Evolutionary conservation across 768 basidiomycete species (phyloP), one percentile per base, ranked within the genome.

Genomic region (Heimioporus sp.): DNA sequence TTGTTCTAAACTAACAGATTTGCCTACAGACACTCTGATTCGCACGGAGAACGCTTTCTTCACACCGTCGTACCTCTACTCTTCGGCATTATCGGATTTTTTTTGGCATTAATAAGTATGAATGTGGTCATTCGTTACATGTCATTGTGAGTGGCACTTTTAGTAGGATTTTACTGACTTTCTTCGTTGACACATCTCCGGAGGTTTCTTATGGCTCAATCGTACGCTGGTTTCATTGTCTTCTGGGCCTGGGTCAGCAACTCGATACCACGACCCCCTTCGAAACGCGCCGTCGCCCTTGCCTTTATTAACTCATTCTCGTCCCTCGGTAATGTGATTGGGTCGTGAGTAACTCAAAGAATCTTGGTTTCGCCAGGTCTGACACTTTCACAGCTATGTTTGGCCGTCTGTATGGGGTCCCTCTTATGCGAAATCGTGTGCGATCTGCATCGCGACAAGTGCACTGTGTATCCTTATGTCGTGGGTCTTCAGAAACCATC

Each of bases 221-320:
- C 82, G 4, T 87, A 88, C 61, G 78, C 84, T 5, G 89, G 81
- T 9, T 86, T 85, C 66, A 81, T 91, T 57, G 78, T 79, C 55
- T 83, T 88, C 60, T 57, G 68, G 56, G 71, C 77, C 17, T 80
- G 79, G 81, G 72, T 81, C 54, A 75, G 72, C 49, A 80, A 75
- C 58, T 76, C 77, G 21, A 76, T 95, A 69, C 83, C 90, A 35
- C 82, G 85, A 17, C 86, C 92, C 9, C 82, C 91, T 2, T 82
- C 85, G 32, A 95, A 94, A 68, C 85, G 92, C 19, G 89, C 92
- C 3, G 87, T 93, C 17, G 86, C 85, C 16, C 74, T 95, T 41
- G 90, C 91, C 2, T 69, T 90, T 52, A 81, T 92, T 61, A 92
- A 94, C 67, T 82, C 82, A 45, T 83, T 91, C 65, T 87, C 87